Evolutionary conservation across 2,329 filamentous ascomycete genomes (phyloP).

Genomic region (Parascedosporium putredinis): DNA sequence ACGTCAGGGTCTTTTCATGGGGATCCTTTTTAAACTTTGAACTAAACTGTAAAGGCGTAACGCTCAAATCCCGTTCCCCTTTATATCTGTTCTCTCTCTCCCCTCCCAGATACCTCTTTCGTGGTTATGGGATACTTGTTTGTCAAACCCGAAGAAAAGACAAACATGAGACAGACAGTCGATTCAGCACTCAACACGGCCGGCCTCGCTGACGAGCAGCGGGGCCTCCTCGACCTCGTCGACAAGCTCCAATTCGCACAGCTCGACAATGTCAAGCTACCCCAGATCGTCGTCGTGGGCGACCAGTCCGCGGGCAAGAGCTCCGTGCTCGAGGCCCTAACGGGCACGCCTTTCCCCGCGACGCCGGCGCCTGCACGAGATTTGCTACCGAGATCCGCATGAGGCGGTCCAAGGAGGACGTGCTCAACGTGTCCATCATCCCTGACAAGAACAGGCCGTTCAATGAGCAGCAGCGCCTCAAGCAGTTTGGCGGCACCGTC

Average conservation of each 20-base stretch:
- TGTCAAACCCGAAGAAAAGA: conserved; percentile 3
- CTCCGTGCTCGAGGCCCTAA: conserved; percentile 53
- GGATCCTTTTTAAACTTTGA: background rate
- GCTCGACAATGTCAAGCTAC: conserved; percentile 41
- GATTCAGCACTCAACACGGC: conserved; percentile 38
- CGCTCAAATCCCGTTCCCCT: background rate
- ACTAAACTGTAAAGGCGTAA: background rate
- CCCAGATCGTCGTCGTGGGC: conserved; percentile 54
- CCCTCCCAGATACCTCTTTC: background rate
- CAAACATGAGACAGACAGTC: conserved; percentile 20
- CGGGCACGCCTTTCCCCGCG: conserved; percentile 51
- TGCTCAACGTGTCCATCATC: conserved; percentile 41
- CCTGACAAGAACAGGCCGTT: conserved; percentile 38
- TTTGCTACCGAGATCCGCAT: conserved; percentile 51
- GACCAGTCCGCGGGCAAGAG: conserved; percentile 56
- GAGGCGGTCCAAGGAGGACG: conserved; percentile 33
- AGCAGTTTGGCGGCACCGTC: conserved; percentile 37
- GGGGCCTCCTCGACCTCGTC: conserved; percentile 45
- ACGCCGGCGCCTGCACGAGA: conserved; percentile 50
- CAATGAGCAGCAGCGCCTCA: conserved; percentile 35
- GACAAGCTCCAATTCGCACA: conserved; percentile 43
- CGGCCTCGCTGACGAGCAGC: conserved; percentile 43
- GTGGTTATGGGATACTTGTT: conserved; percentile 4
- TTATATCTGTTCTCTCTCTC: background rate
- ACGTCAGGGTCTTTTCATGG: background rate